Conservation (phyloP, 257 asterid genomes). For the Nicotiana tomentosiformis region DNA sequence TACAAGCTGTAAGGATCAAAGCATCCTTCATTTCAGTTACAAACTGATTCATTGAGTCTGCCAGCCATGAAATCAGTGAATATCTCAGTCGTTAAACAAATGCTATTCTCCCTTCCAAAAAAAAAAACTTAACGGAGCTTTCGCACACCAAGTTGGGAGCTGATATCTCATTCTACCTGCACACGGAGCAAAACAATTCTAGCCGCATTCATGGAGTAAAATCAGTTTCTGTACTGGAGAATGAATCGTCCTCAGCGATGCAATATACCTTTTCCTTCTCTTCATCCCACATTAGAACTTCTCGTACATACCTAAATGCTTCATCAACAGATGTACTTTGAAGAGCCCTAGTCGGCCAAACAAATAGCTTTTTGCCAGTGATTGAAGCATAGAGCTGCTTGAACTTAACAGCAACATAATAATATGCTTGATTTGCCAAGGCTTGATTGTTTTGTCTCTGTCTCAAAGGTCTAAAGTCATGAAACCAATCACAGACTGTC, state of each 20-base stretch:
- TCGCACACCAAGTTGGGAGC: background rate
- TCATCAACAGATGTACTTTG: slow-evolving; percentile 44
- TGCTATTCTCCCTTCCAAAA: background rate
- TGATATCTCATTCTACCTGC: background rate
- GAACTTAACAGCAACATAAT: slow-evolving; percentile 51
- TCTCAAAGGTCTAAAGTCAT: slow-evolving; percentile 53
- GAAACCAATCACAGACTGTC: slow-evolving; percentile 60
- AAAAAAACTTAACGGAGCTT: background rate
- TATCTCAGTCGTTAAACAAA: background rate
- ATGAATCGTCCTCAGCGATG: slow-evolving; percentile 25
- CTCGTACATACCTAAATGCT: slow-evolving; percentile 40
- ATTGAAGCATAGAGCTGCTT: slow-evolving; percentile 46
- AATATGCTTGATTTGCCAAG: slow-evolving; percentile 52
- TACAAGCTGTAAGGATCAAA: background rate
- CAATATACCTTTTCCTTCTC: slow-evolving; percentile 27
- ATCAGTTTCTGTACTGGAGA: slow-evolving; percentile 28
- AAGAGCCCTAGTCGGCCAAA: slow-evolving; percentile 32
- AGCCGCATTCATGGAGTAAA: slow-evolving; percentile 12
- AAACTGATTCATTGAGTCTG: background rate
- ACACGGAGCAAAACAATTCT: background rate
- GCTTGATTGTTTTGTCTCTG: slow-evolving; percentile 27
- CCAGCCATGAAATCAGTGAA: background rate
- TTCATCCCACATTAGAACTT: slow-evolving; percentile 62
- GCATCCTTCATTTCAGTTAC: background rate
- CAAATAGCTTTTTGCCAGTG: slow-evolving; percentile 60